phyloP scores from a whole-genome alignment of 2,329 filamentous ascomycete species.

The Incumbomyces delicatus region DNA sequence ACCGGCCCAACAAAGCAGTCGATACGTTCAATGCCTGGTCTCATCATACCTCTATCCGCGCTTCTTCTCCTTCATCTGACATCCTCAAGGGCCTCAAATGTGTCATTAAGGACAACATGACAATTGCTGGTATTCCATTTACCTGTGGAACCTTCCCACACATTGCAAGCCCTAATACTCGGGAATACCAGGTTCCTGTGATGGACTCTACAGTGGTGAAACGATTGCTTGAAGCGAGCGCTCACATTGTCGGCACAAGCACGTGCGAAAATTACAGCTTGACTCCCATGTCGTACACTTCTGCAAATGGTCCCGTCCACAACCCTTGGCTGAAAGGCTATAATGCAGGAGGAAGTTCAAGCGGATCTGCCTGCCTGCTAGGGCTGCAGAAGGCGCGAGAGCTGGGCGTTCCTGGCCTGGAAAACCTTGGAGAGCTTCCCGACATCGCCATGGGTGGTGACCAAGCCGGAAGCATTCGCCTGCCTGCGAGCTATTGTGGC shows the following conservation, averaged over 20 bases:
- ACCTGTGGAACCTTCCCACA: slow-evolving; percentile 28
- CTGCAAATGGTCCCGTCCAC: slow-evolving; percentile 29
- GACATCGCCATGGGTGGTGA: slow-evolving; percentile 33
- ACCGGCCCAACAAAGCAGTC: slow-evolving; percentile 20
- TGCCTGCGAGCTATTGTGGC: slow-evolving; percentile 32
- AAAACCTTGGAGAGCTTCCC: slow-evolving; percentile 22
- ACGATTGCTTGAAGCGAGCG: slow-evolving; percentile 28
- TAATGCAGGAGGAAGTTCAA: slow-evolving; percentile 30
- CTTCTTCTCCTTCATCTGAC: slow-evolving; percentile 18
- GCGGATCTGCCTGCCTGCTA: slow-evolving; percentile 27
- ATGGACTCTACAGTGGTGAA: slow-evolving; percentile 30
- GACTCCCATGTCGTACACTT: slow-evolving; percentile 29
- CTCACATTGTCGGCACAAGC: slow-evolving; percentile 27
- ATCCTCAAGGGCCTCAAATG: slow-evolving; percentile 25
- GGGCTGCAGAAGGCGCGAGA: slow-evolving; percentile 18
- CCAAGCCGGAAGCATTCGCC: slow-evolving; percentile 31
- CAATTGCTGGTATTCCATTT: slow-evolving; percentile 27
- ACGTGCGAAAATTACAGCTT: slow-evolving; percentile 32
- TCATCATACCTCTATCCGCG: slow-evolving; percentile 26
- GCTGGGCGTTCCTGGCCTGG: slow-evolving; percentile 12
- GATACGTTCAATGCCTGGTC: slow-evolving; percentile 39
- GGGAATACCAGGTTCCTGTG: slow-evolving; percentile 23
- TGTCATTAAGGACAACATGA: slow-evolving; percentile 30
- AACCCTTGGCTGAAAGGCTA: slow-evolving; percentile 27
- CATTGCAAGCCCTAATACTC: slow-evolving; percentile 21